Evolutionary conservation across 164 flowering plant genomes (phyloP).

Genomic region (Malania oleifera): DNA sequence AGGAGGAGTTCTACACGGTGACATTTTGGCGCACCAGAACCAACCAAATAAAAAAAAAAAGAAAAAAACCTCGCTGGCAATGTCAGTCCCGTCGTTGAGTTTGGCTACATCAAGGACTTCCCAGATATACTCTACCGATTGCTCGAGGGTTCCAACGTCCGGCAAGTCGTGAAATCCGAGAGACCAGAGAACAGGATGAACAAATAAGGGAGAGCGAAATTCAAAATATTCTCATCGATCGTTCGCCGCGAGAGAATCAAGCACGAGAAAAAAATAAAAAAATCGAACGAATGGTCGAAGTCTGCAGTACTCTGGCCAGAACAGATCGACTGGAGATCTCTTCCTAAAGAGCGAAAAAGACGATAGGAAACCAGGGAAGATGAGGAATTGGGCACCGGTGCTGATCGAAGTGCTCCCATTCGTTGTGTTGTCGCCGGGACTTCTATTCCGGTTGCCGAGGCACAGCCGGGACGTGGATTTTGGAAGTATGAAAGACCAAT

Average conservation of each 20-base stretch:
- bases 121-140: not conserved
- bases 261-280: no score
- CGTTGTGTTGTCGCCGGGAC: conserved; percentile 54
- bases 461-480: conserved; percentile 44
- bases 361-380: no score
- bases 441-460: conserved; percentile 61
- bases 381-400: conserved; percentile 75
- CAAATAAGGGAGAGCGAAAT: no score
- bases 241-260: no score
- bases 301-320: no score
- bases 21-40: not conserved
- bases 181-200: no score
- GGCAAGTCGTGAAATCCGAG: no score
- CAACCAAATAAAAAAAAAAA: not conserved
- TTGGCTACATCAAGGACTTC: not conserved
- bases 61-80: not conserved
- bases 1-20: not conserved
- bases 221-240: no score
- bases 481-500: conserved; percentile 60
- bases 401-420: conserved; percentile 61
- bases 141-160: not conserved
- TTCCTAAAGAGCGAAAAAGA: no score
- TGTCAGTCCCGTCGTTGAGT: not conserved
- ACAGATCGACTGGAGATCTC: not conserved
- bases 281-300: no score